phyloP scores from a whole-genome alignment of 2,329 filamentous ascomycete genomes.

The Cladophialophora yegresii region DNA sequence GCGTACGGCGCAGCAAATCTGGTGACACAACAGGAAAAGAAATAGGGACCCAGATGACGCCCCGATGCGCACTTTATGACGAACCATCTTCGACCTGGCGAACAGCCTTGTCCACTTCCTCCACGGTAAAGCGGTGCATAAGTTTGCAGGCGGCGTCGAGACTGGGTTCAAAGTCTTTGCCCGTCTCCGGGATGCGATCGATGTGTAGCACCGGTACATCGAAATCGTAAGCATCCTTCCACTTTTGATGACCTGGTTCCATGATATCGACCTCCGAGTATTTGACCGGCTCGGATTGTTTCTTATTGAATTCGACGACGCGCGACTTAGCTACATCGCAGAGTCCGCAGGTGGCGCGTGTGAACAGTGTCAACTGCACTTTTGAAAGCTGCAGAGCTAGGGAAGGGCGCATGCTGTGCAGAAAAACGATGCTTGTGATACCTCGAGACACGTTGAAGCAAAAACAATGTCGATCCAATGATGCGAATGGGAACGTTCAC shows the following conservation, averaged over 20 bases:
- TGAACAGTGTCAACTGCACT: constrained; percentile 60
- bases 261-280: constrained; percentile 64
- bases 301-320: constrained; percentile 53
- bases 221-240: constrained; percentile 64
- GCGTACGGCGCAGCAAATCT: constrained; percentile 34
- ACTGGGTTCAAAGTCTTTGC: constrained; percentile 42
- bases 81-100: constrained; percentile 46
- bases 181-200: constrained; percentile 45
- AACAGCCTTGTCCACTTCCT: constrained; percentile 58
- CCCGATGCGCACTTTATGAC: background rate
- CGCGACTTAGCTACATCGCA: constrained; percentile 63
- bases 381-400: constrained; percentile 23
- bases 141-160: constrained; percentile 56
- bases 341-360: constrained; percentile 60
- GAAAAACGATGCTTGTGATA: background rate
- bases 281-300: constrained; percentile 51
- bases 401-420: constrained; percentile 27
- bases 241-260: constrained; percentile 54
- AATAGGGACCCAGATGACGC: background rate
- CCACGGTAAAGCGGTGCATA: constrained; percentile 63
- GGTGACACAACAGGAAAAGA: constrained; percentile 30
- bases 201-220: constrained; percentile 66
- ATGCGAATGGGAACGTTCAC: background rate
- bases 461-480: background rate
- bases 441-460: background rate